These are phyloP conservation scores for Lactarius pseudohatsudake DNA, from an alignment of 768 basidiomycete genomes.

Conservation along the genomic window DNA sequence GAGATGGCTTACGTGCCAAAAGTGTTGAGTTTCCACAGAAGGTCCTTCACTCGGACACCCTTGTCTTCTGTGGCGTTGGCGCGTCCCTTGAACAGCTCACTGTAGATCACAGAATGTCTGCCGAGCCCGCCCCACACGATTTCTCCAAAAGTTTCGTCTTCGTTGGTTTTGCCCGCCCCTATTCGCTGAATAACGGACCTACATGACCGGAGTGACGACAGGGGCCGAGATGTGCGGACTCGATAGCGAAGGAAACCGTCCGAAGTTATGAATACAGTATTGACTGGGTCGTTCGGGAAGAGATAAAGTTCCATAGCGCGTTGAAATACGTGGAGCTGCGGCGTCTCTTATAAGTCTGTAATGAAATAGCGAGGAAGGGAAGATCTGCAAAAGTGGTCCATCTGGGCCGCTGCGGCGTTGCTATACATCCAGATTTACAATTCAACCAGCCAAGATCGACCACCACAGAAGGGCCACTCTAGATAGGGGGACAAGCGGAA, in stretches of 20 bases:
- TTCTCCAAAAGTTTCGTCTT: constrained; percentile 48
- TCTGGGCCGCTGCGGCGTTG: constrained; percentile 8
- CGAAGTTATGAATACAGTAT: constrained; percentile 49
- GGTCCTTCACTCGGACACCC: constrained; percentile 27
- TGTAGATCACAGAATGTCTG: constrained; percentile 34
- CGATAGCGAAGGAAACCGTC: constrained; percentile 53
- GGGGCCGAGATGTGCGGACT: constrained; percentile 41
- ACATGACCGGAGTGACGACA: constrained; percentile 35
- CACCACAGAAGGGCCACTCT: not conserved
- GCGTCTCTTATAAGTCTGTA: constrained; percentile 2
- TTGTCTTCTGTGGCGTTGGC: constrained; percentile 6
- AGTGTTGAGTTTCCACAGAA: constrained; percentile 22
- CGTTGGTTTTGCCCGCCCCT: constrained; percentile 35
- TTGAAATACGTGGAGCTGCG: constrained; percentile 17
- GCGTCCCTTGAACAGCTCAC: constrained; percentile 26
- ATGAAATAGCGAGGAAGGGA: not conserved
- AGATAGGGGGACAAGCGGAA: not conserved
- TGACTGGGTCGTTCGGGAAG: constrained; percentile 50
- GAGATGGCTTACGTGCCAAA: constrained; percentile 26
- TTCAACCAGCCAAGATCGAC: constrained; percentile 6
- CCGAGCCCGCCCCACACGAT: constrained; percentile 47
- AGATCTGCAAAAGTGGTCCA: constrained; percentile 14
- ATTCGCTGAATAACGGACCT: constrained; percentile 46
- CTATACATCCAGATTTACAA: constrained; percentile 15
- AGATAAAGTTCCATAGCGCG: constrained; percentile 52